Base-by-base conservation (phyloP, 116 monocot genomes). In the Dioscorea cayenensis region DNA sequence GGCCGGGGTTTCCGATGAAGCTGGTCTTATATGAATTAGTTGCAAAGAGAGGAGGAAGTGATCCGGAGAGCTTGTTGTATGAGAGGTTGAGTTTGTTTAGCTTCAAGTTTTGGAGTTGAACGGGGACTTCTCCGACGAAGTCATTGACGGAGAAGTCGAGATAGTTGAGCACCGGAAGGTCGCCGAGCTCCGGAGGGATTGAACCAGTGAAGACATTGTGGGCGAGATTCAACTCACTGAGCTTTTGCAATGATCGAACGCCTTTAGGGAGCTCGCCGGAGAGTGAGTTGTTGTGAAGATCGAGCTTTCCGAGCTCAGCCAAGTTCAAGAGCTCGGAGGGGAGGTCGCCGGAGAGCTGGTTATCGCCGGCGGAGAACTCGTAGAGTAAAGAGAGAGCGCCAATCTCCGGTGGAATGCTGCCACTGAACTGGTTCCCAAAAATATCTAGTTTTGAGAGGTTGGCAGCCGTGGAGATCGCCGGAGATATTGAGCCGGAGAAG, bases 71-170 rank as follows among this genome's bases (percentile, higher is more conserved):
- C 14, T 71, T 79, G 66, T 95, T 95, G 73, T 90, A 73, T 17
- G 92, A 89, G 14, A 95, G 62, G 60, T 95, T 90, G 78, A 95
- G 90, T 21, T 68, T 71, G 78, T 81, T 87, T 13, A 95, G 90
- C 71, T 80, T 89, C 49, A 92, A 65, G 18, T 85, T 89, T 77
- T 92, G 78, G 62, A 95, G 36, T 48, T 92, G 73, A 14, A 50
- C 51, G 6, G 95, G 95, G 49, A 95, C 70, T 19, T 63, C 75
- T 2, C 95, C 92, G 16, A 66, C 82, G 65, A 95, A 81, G 10
- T 0, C 3, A 68, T 95, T 95, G 29, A 61, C 63, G 2, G 95
- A 95, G 21, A 95, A 80, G 72, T 95, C 95, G 28, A 95, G 89
- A 55, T 92, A 92, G 80, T 92, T 90, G 36, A 95, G 84, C 60